Conservation (phyloP, 1,284 basidiomycete genomes). For the Phylloporus sp. region DNA sequence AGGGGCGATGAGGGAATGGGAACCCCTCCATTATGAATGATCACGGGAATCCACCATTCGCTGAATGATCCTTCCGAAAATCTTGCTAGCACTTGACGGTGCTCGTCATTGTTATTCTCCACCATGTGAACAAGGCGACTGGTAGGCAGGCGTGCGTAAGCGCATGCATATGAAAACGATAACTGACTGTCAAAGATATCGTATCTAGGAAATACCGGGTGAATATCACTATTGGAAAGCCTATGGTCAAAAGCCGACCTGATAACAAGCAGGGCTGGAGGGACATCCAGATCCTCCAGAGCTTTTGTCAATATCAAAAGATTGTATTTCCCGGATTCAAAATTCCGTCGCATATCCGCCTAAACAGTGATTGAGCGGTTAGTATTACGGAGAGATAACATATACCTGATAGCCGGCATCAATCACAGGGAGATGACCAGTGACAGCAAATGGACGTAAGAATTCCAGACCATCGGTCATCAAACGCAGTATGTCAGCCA, state of each 20-base stretch:
- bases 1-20: slow-evolving; percentile 51
- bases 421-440: slow-evolving; percentile 29
- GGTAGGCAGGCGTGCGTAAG: slow-evolving; percentile 47
- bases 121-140: slow-evolving; percentile 67
- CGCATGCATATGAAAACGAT: slow-evolving; percentile 56
- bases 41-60: slow-evolving; percentile 50
- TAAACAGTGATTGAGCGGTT: slow-evolving; percentile 17
- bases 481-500: slow-evolving; percentile 51
- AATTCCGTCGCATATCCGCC: slow-evolving; percentile 45
- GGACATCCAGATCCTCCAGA: slow-evolving; percentile 60
- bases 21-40: slow-evolving; percentile 44
- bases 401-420: slow-evolving; percentile 37
- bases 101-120: slow-evolving; percentile 57
- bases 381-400: slow-evolving; percentile 4
- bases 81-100: slow-evolving; percentile 52
- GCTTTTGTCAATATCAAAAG: slow-evolving; percentile 62
- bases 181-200: slow-evolving; percentile 64
- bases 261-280: slow-evolving; percentile 57
- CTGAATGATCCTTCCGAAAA: slow-evolving; percentile 33
- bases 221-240: slow-evolving; percentile 4
- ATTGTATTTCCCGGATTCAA: slow-evolving; percentile 59
- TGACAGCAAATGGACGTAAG: slow-evolving; percentile 44
- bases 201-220: slow-evolving; percentile 47
- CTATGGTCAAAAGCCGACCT: slow-evolving; percentile 46
- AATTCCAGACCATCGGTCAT: slow-evolving; percentile 47